Conservation (phyloP, 352 stramenopile species). For the Saprolegnia diclina region DNA sequence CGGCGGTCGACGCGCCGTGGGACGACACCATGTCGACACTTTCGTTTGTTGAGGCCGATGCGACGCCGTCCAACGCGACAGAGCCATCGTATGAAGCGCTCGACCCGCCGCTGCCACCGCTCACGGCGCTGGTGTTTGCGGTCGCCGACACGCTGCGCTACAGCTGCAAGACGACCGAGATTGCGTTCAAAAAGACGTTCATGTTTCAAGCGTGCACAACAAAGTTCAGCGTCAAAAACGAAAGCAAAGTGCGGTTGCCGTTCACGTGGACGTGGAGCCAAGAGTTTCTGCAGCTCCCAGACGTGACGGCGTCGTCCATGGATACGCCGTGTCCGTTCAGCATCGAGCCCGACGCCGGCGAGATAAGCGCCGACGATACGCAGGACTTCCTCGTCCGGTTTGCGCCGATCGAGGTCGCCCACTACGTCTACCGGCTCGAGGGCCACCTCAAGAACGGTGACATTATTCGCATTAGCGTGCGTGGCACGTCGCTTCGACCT, state of each 20-base stretch:
- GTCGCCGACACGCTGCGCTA: slow-evolving; percentile 55
- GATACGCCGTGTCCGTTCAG: slow-evolving; percentile 82
- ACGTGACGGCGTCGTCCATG: not conserved
- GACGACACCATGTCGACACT: slow-evolving; percentile 68
- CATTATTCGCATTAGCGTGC: slow-evolving; percentile 49
- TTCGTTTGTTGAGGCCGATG: slow-evolving; percentile 35
- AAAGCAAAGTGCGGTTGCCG: slow-evolving; percentile 55
- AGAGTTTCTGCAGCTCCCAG: not conserved
- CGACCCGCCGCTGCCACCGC: slow-evolving; percentile 33
- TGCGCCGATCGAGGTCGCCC: slow-evolving; percentile 86
- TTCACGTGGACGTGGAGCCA: slow-evolving; percentile 57
- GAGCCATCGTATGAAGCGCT: slow-evolving; percentile 46
- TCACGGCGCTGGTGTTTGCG: slow-evolving; percentile 59
- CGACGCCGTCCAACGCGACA: slow-evolving; percentile 18
- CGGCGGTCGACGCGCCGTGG: slow-evolving; percentile 50
- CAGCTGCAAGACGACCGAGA: slow-evolving; percentile 48
- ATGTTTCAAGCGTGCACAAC: slow-evolving; percentile 83
- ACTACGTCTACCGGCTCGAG: slow-evolving; percentile 67
- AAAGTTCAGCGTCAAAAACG: slow-evolving; percentile 63
- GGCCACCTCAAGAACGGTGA: slow-evolving; percentile 39
- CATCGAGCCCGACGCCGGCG: slow-evolving; percentile 57
- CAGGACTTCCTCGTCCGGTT: slow-evolving; percentile 85
- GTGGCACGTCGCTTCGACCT: slow-evolving; percentile 72
- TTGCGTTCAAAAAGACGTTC: slow-evolving; percentile 77
- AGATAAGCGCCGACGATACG: slow-evolving; percentile 46